Conservation (phyloP, 1,139 yeast genomes). For the Hanseniaspora uvarum region DNA sequence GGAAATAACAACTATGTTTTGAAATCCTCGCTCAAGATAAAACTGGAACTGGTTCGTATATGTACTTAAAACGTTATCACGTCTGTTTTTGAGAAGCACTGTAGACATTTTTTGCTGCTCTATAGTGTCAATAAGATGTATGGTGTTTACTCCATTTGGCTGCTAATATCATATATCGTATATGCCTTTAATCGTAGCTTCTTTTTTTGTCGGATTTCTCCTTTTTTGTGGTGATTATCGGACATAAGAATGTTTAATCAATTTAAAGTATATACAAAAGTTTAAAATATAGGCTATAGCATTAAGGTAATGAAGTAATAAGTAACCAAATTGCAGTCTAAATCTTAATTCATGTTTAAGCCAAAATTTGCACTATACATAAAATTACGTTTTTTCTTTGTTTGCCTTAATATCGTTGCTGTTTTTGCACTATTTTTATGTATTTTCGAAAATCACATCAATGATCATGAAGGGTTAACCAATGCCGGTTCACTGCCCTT, state of each 20-base stretch:
- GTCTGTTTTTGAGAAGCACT: not conserved
- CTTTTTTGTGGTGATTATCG: not conserved
- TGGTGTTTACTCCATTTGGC: not conserved
- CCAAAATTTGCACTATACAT: not conserved
- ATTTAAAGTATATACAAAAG: not conserved
- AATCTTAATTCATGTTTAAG: not conserved
- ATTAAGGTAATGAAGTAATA: not conserved
- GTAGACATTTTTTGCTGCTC: not conserved
- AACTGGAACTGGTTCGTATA: not conserved
- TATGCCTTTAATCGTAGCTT: not conserved
- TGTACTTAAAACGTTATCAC: not conserved
- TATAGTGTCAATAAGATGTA: not conserved
- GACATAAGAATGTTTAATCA: not conserved
- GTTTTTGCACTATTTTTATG: not conserved
- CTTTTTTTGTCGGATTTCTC: not conserved
- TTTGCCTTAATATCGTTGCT: not conserved
- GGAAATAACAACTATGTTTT: slow-evolving; percentile 64
- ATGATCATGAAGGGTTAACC: not conserved
- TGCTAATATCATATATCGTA: not conserved
- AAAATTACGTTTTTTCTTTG: not conserved
- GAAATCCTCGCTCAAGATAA: slow-evolving; percentile 42
- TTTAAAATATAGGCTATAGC: not conserved
- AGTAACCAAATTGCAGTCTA: not conserved
- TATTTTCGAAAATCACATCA: not conserved
- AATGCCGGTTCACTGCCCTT: too few relatives aligned